Evolutionary conservation across 495 filamentous ascomycete species (phyloP), one percentile per base, ranked within the genome.

Genomic region (Immersiella caudata): DNA sequence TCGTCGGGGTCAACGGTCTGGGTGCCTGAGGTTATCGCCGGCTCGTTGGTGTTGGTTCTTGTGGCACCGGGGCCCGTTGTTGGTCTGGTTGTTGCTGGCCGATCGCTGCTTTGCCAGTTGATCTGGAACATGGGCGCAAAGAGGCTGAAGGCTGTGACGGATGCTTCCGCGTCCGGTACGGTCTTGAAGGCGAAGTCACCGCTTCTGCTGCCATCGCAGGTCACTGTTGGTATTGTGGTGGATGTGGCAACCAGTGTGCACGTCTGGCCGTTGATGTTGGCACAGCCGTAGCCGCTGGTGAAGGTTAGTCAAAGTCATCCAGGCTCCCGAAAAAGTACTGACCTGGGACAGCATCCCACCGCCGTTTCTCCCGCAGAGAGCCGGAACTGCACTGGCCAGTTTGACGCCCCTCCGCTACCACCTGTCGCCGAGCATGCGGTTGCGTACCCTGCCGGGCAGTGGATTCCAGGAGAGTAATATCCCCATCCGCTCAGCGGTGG

Each of bases 91-190:
- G 33, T 51, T 24, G 64, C 21, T 22, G 64, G 67, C n/a, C 61
- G 66, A 56, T 78, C 76, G 64, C 63, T 71, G 66, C 68, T 68
- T 25, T 78, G 75, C 68, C 68, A 78, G 71, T 78, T 76, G 67
- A 79, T 75, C 63, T 79, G 75, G 59, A 79, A 72, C 74, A 79
- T 76, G 20, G 75, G 74, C 2, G 77, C 75, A 21, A 71, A 73
- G 0, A 79, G 55, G 26, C 62, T 72, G 67, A 76, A 69, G 1
- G 67, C 70, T 1, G 71, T 73, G 35, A 74, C 70, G 60, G 71
- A 69, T 0, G 66, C 72, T n/a, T 66, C 26, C 0, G 66, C 21
- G 29, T 72, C 46, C 2, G 75, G 69, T 8, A 76, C 54, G 1
- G 76, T 76, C 62, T 62, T 60, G 55, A 65, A 60, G 2, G 40